phyloP scores from a whole-genome alignment of 768 basidiomycete genomes.

The Paxillus involutus region DNA sequence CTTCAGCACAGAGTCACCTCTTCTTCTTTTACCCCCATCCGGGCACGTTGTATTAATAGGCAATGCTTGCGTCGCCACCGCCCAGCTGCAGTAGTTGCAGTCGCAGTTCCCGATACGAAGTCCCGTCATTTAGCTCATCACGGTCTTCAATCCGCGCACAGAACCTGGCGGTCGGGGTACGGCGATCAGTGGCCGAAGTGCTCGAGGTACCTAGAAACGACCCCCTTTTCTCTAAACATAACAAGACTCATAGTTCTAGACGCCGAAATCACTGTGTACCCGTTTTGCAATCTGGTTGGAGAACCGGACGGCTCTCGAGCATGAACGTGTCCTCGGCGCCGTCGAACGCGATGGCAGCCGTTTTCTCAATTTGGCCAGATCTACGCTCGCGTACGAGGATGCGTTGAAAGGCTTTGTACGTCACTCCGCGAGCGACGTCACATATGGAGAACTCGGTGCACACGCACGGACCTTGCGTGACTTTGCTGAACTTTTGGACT shows the following conservation, averaged over 20 bases:
- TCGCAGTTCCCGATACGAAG: background rate
- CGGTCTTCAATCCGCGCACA: background rate
- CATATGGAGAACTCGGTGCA: background rate
- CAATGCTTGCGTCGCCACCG: background rate
- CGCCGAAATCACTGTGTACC: slow-evolving; percentile 9
- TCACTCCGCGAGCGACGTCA: background rate
- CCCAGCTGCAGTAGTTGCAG: background rate
- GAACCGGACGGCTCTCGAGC: slow-evolving; percentile 2
- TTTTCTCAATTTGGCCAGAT: slow-evolving; percentile 17
- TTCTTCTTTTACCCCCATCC: background rate
- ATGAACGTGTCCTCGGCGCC: slow-evolving; percentile 5
- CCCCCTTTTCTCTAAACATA: background rate
- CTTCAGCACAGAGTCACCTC: background rate
- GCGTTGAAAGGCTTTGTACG: slow-evolving; percentile 6
- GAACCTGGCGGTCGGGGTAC: slow-evolving; percentile 5
- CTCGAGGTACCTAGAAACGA: slow-evolving; percentile 11
- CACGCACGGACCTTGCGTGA: slow-evolving; percentile 13
- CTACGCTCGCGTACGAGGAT: slow-evolving; percentile 21
- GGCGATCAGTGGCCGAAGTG: background rate
- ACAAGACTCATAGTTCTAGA: background rate
- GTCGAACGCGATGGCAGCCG: slow-evolving; percentile 22
- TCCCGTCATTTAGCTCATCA: background rate
- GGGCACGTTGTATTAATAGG: background rate
- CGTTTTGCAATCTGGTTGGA: slow-evolving; percentile 20
- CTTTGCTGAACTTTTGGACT: slow-evolving; percentile 14